Percentiles rank a stretch among this genome's conserved stretches.
phyloP scores from a whole-genome alignment of 148 eudicot species.

The Rhododendron mucronatum region DNA sequence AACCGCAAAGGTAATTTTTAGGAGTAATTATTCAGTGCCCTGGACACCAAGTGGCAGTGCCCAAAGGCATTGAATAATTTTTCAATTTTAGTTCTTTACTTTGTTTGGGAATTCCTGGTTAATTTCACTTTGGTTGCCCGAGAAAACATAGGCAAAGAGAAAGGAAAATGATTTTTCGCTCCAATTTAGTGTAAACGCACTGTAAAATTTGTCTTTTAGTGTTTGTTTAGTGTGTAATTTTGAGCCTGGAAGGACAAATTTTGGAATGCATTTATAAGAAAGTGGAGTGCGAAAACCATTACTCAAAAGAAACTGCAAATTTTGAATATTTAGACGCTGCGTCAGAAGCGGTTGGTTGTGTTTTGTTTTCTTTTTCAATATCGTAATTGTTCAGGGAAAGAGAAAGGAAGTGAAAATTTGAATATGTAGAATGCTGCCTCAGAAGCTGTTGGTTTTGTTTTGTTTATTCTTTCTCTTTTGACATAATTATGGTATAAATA shows the following conservation, averaged over 20 bases:
- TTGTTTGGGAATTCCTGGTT: background rate
- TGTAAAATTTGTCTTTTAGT: background rate
- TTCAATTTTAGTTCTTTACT: background rate
- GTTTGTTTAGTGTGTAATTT: background rate
- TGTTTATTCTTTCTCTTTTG: background rate
- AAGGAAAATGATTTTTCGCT: background rate
- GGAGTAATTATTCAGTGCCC: background rate
- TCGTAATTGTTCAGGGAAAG: background rate
- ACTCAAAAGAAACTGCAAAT: background rate
- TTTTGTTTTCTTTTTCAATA: background rate
- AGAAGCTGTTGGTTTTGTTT: background rate
- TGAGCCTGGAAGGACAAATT: background rate
- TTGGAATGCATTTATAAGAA: background rate
- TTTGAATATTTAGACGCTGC: background rate
- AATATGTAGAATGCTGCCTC: background rate
- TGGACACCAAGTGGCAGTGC: background rate
- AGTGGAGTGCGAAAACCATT: background rate
- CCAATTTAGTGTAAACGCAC: background rate
- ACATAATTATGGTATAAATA: background rate
- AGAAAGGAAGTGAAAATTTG: background rate
- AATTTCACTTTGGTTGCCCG: background rate
- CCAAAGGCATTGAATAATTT: background rate
- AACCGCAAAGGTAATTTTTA: slow-evolving; percentile 30
- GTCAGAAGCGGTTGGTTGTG: background rate
- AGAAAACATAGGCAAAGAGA: background rate